Percentiles rank a stretch among this genome's conserved stretches.
Conservation (phyloP, 169 alveolate genomes). For the Theileria sp. region DNA sequence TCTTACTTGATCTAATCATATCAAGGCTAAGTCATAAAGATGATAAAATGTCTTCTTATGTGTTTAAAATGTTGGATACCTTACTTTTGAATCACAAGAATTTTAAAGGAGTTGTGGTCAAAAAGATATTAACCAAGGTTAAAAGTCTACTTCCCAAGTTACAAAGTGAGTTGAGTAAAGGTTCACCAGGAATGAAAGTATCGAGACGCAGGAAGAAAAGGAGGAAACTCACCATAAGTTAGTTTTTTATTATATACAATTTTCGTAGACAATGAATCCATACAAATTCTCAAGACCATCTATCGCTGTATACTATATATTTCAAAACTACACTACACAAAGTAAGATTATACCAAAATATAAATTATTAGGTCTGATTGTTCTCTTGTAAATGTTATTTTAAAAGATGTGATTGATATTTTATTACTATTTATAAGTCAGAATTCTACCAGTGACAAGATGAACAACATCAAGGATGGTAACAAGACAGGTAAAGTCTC, state of each 20-base stretch:
- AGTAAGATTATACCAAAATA: constrained; percentile 2
- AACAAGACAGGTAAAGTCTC: neutral
- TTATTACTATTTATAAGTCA: neutral
- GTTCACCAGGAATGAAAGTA: neutral
- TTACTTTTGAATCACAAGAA: constrained; percentile 44
- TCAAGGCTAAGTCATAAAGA: constrained; percentile 14
- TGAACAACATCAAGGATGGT: neutral
- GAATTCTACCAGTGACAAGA: neutral
- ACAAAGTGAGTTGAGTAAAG: neutral
- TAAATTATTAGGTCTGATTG: constrained; percentile 19
- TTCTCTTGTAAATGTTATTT: constrained; percentile 28
- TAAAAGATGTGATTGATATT: constrained; percentile 20
- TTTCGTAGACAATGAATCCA: neutral
- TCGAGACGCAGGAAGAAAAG: constrained; percentile 18
- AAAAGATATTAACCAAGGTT: constrained; percentile 11
- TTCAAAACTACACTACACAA: constrained; percentile 43
- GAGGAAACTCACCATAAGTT: neutral
- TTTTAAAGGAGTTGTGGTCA: constrained; percentile 53
- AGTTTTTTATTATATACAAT: neutral
- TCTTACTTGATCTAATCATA: constrained; percentile 37
- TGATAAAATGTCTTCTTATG: constrained; percentile 39
- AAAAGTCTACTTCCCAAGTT: constrained; percentile 4
- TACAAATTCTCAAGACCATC: constrained; percentile 30
- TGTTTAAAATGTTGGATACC: constrained; percentile 37
- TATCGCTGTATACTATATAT: constrained; percentile 44